Conservation (phyloP, 768 basidiomycete species). For the Boletus edulis region DNA sequence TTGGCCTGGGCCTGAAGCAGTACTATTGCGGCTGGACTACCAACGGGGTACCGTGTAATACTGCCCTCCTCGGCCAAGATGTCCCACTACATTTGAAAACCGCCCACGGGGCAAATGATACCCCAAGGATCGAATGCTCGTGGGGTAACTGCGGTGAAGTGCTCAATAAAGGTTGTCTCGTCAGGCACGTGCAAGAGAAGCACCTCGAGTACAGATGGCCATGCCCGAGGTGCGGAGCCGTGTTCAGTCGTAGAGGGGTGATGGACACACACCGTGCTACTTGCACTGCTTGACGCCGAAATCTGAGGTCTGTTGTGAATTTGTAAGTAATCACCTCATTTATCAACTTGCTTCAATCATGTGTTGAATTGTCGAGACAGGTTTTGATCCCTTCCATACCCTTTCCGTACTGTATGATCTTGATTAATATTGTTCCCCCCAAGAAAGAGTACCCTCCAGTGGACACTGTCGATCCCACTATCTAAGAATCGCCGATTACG, state of each 20-base stretch:
- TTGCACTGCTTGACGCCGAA: conserved; percentile 5
- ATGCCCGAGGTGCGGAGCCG: conserved; percentile 12
- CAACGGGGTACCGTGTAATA: conserved; percentile 11
- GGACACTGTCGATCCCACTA: neutral
- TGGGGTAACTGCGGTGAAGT: conserved; percentile 19
- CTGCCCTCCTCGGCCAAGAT: conserved; percentile 12
- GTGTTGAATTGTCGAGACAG: conserved; percentile 3
- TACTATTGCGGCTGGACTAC: conserved; percentile 11
- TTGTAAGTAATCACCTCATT: neutral
- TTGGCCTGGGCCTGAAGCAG: neutral
- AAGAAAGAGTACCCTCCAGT: neutral
- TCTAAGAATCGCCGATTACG: neutral
- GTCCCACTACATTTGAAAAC: conserved; percentile 15
- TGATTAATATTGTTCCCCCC: neutral
- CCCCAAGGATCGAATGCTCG: conserved; percentile 4
- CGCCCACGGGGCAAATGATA: conserved; percentile 4
- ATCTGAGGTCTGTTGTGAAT: neutral
- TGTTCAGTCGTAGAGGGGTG: conserved; percentile 21
- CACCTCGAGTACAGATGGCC: conserved; percentile 25
- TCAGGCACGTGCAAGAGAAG: conserved; percentile 23
- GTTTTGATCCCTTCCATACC: neutral
- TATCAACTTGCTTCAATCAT: neutral
- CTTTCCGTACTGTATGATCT: neutral
- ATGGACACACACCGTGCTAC: conserved; percentile 15
- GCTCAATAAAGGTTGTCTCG: conserved; percentile 13